Evolutionary conservation across 495 filamentous ascomycete species (phyloP), one percentile per base, ranked within the genome.

Genomic region (Neurospora tetraspora): DNA sequence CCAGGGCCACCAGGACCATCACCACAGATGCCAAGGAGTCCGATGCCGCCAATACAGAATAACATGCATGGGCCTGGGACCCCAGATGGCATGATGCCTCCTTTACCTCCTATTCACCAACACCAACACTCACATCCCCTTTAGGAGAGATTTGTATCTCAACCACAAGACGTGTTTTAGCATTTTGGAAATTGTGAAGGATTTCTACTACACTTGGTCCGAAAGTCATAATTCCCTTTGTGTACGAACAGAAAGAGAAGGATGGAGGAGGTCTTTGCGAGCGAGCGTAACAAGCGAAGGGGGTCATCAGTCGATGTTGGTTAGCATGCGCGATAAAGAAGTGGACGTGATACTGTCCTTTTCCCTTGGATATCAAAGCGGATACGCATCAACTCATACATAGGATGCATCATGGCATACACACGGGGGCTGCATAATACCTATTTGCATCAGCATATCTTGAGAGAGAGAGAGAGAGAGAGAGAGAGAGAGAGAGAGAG

Each of bases 81-180:
- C 4, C 72, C 69, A 20, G 65, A 71, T 16, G 75, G 69, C 14
- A 73, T 71, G 73, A 69, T 71, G 39, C 23, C 37, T 14, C 70
- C 71, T 59, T 23, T 76, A 70, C 76, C 76, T 39, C 75, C 73
- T 3, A 76, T 76, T 73, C 75, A 75, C n/a, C 76, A 72, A 23
- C 71, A 74, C 9, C 71, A 34, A 40, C 47, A 69, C 38, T 14
- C 36, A 59, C 71, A 72, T 4, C 71, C 61, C 27, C 53, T 65
- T 34, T 65, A 18, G 9, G 53, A 27, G 14, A 34, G 5, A 16
- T 65, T 65, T 36, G 27, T 34, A 36, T 65, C 53, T 18, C 53
- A 18, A 61, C 23, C 1, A 34, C 27, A 31, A 34, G 9, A 65
- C 7, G 14, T 65, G 53, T 34, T 18, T 18, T 34, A 34, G 27